phyloP scores from a whole-genome alignment of 2,329 filamentous ascomycete species.

The Arthroderma sp. region DNA sequence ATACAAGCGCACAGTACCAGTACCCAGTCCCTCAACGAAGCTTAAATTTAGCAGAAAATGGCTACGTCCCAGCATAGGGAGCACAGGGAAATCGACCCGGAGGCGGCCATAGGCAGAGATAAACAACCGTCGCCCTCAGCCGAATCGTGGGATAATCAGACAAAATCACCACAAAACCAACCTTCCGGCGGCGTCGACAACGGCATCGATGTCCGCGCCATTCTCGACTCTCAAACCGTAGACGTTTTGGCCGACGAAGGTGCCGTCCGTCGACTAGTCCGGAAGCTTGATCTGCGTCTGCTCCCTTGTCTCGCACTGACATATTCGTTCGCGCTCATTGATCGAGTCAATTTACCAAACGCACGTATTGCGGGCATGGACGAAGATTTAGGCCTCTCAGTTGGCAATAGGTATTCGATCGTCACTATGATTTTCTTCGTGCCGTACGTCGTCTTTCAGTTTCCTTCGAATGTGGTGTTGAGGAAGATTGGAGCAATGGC shows the following conservation, averaged over 20 bases:
- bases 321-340: conserved; percentile 63
- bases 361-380: conserved; percentile 51
- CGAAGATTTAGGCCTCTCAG: conserved; percentile 15
- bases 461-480: conserved; percentile 55
- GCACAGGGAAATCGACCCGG: too few relatives aligned
- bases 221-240: neutral
- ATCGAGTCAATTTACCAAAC: conserved; percentile 59
- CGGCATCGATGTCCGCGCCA: neutral
- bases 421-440: conserved; percentile 62
- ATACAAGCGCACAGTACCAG: too few relatives aligned
- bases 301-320: conserved; percentile 47
- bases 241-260: neutral
- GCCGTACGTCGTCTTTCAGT: conserved; percentile 58
- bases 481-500: conserved; percentile 45
- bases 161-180: too few relatives aligned
- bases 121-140: too few relatives aligned
- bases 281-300: conserved; percentile 51
- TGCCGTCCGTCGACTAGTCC: conserved; percentile 19
- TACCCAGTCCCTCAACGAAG: too few relatives aligned
- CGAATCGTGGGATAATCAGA: too few relatives aligned
- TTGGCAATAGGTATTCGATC: conserved; percentile 32
- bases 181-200: conserved; percentile 1
- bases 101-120: too few relatives aligned
- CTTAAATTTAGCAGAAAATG: too few relatives aligned
- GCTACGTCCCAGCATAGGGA: too few relatives aligned